phyloP scores from a whole-genome alignment of 75 land plant species.

The Cupressus sempervirens region DNA sequence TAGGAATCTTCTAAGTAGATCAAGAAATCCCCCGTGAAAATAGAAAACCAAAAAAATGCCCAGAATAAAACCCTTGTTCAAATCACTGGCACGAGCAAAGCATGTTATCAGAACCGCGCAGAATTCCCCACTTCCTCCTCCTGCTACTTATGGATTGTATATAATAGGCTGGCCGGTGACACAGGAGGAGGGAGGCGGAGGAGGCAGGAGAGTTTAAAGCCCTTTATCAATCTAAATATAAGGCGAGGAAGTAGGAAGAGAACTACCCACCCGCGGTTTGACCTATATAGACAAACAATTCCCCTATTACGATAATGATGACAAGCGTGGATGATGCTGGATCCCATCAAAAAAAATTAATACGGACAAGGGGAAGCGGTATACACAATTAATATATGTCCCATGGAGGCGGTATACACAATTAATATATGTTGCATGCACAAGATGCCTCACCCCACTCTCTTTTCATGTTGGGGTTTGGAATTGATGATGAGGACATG shows the following conservation, averaged over 20 bases:
- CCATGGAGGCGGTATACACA: not conserved
- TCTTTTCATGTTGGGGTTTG: not conserved
- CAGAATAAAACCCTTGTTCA: not conserved
- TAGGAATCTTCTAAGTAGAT: not conserved
- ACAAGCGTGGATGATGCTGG: not conserved
- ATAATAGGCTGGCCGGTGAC: not conserved
- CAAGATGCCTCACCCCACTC: not conserved
- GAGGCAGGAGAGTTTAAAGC: not conserved
- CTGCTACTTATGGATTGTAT: not conserved
- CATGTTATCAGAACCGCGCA: not conserved
- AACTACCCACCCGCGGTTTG: not conserved
- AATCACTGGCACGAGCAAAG: not conserved
- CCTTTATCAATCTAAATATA: not conserved
- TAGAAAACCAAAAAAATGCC: no score
- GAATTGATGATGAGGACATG: not conserved
- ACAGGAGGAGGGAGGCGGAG: not conserved
- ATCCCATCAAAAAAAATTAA: not conserved
- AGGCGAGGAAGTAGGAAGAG: not conserved
- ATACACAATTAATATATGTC: not conserved
- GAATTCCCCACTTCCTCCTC: slow-evolving; percentile 9
- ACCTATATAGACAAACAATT: not conserved
- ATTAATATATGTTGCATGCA: slow-evolving; percentile 3
- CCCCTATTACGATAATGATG: not conserved
- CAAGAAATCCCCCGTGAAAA: not conserved
- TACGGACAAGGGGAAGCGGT: not conserved